phyloP scores from a whole-genome alignment of 495 filamentous ascomycete species.

The Penicillium maclennaniae region DNA sequence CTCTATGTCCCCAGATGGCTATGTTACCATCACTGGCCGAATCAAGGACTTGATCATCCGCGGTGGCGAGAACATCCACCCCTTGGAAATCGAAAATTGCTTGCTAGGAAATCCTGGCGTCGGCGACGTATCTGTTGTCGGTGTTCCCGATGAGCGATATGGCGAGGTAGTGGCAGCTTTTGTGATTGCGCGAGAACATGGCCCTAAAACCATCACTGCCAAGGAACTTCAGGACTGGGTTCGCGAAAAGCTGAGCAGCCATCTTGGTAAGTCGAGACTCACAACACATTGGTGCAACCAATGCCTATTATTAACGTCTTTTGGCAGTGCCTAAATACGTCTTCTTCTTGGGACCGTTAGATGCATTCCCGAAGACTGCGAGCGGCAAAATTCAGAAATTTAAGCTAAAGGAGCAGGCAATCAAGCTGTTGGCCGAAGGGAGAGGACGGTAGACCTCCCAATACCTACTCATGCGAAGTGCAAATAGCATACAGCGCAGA shows the following conservation, averaged over 20 bases:
- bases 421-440: constrained; percentile 39
- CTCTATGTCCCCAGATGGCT: constrained; percentile 67
- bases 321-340: constrained; percentile 75
- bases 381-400: constrained; percentile 98
- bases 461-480: neutral
- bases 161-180: constrained; percentile 88
- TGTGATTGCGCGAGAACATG: constrained; percentile 49
- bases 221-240: constrained; percentile 72
- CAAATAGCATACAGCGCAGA: neutral
- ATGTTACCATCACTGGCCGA: constrained; percentile 68
- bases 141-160: constrained; percentile 76
- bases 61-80: constrained; percentile 95
- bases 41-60: constrained; percentile 93
- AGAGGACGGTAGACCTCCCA: neutral
- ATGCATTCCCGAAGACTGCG: constrained; percentile 84
- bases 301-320: neutral
- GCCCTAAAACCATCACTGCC: constrained; percentile 10
- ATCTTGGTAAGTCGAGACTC: constrained; percentile 55
- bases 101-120: constrained; percentile 69
- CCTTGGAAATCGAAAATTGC: constrained; percentile 88
- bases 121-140: constrained; percentile 74
- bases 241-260: constrained; percentile 61
- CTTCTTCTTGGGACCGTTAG: constrained; percentile 60
- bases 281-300: neutral
- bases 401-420: constrained; percentile 67